Percentiles rank a stretch among this genome's conserved stretches.
Evolutionary conservation across 2,329 filamentous ascomycete species (phyloP).

Genomic region (Trichoderma simmonsii): DNA sequence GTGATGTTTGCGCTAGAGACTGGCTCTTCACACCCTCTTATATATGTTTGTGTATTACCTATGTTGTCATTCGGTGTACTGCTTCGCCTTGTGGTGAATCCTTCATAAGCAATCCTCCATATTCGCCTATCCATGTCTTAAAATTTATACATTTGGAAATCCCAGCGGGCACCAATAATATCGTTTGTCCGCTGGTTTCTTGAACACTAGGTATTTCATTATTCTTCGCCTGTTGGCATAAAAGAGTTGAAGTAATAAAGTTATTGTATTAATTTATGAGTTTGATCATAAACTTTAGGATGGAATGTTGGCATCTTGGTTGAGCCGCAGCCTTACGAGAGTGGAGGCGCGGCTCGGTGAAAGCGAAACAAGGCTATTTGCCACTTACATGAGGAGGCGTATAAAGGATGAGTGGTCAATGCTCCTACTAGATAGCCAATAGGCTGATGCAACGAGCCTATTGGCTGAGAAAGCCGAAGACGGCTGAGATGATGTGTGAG

Average conservation of each 20-base stretch:
- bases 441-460: neutral
- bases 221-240: neutral
- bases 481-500: neutral
- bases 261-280: neutral
- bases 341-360: neutral
- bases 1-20: neutral
- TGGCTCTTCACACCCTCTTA: neutral
- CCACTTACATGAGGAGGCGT: neutral
- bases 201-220: neutral
- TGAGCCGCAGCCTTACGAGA: neutral
- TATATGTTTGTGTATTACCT: neutral
- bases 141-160: neutral
- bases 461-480: neutral
- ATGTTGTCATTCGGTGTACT: neutral
- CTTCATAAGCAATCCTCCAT: neutral
- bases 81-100: neutral
- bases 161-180: neutral
- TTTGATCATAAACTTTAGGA: neutral
- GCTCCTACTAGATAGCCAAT: neutral
- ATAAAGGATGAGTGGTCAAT: neutral
- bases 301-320: neutral
- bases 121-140: neutral
- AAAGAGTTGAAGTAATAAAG: neutral
- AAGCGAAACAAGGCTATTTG: neutral
- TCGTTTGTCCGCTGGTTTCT: neutral